Conservation (phyloP, 2,329 filamentous ascomycete genomes). For the Phoma sp. region DNA sequence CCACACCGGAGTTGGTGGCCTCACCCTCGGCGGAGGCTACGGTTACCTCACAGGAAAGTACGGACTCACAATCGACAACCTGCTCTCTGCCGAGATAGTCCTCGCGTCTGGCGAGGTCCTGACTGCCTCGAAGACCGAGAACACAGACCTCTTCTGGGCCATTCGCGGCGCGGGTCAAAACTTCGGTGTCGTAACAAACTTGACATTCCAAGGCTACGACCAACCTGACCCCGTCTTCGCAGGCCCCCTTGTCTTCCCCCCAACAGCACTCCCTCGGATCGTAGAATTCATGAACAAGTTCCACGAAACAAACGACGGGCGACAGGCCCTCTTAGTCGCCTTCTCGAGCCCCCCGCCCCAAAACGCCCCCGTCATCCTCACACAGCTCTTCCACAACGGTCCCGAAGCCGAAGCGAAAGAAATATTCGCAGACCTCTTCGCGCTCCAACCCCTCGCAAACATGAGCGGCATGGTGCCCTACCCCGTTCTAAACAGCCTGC, state of each 20-base stretch:
- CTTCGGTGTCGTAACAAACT: conserved; percentile 51
- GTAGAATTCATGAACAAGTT: conserved; percentile 41
- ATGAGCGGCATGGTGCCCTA: conserved; percentile 36
- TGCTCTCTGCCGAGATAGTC: conserved; percentile 45
- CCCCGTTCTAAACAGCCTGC: conserved; percentile 38
- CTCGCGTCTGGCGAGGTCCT: conserved; percentile 46
- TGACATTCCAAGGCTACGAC: conserved; percentile 47
- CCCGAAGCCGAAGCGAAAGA: conserved; percentile 32
- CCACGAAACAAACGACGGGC: conserved; percentile 35
- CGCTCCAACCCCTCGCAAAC: conserved; percentile 7
- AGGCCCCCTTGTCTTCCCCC: conserved; percentile 46
- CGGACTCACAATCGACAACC: conserved; percentile 59
- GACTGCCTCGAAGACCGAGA: conserved; percentile 33
- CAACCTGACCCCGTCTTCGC: conserved; percentile 43
- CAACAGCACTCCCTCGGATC: conserved; percentile 35
- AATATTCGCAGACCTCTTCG: conserved; percentile 23
- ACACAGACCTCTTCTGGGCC: conserved; percentile 49
- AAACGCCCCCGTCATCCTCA: conserved; percentile 38
- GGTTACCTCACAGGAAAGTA: conserved; percentile 62
- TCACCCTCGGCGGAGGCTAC: conserved; percentile 63
- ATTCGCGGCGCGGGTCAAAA: conserved; percentile 48
- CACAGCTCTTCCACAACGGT: conserved; percentile 47
- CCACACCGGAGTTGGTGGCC: conserved; percentile 67
- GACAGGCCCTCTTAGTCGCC: conserved; percentile 35
- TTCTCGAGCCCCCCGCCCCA: conserved; percentile 39